These are phyloP conservation scores for Sporothrix humicola DNA, from an alignment of 2,329 filamentous ascomycete genomes.

Conservation along the genomic window DNA sequence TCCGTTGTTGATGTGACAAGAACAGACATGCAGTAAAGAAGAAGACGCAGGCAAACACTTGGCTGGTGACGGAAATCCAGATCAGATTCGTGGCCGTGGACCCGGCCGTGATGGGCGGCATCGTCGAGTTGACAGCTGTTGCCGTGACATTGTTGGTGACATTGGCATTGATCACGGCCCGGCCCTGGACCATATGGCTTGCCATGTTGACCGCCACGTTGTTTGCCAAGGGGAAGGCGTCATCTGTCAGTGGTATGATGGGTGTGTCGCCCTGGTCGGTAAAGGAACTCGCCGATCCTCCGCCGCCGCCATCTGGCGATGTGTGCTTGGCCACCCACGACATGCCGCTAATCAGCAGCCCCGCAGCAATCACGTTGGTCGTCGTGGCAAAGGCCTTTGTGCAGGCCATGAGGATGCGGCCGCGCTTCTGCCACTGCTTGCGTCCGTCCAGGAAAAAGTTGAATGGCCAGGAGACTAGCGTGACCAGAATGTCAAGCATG, in stretches of 20 bases:
- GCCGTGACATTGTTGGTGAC: background rate
- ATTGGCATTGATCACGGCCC: background rate
- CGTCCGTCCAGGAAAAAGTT: conserved; percentile 16
- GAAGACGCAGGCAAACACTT: conserved; percentile 30
- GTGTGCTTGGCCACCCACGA: conserved; percentile 24
- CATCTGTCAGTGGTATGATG: background rate
- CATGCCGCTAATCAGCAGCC: conserved; percentile 23
- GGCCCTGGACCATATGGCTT: background rate
- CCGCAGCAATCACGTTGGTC: conserved; percentile 11
- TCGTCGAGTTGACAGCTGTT: background rate
- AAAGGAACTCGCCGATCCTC: background rate
- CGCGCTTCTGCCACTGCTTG: conserved; percentile 24
- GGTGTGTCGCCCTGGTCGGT: background rate
- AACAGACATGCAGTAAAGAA: conserved; percentile 1
- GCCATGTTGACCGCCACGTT: background rate
- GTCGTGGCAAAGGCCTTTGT: background rate
- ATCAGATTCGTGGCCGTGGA: background rate
- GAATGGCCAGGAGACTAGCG: conserved; percentile 11
- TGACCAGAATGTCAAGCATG: conserved; percentile 14
- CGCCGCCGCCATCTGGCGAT: background rate
- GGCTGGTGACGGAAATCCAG: conserved; percentile 21
- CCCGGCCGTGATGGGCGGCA: conserved; percentile 8
- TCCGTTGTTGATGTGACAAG: background rate
- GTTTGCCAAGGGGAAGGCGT: background rate
- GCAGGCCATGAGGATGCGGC: conserved; percentile 2